Evolutionary conservation across 2,329 filamentous ascomycete genomes (phyloP).

Genomic region (Camillea tinctor): DNA sequence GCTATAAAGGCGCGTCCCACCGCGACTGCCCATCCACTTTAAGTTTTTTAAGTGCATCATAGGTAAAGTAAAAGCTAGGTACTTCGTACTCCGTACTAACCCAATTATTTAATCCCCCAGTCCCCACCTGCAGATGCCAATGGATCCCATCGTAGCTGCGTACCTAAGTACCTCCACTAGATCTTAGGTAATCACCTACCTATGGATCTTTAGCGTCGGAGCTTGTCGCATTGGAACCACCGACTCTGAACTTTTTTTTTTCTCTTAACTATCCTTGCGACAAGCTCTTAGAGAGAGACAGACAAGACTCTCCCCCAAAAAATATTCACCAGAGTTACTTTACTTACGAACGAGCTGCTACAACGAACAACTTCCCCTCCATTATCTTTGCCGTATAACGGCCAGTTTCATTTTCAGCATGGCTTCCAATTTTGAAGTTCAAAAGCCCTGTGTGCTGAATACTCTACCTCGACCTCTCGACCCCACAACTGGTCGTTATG

Average conservation of each 20-base stretch:
- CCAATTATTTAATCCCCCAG: background rate
- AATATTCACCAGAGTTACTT: background rate
- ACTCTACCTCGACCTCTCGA: conserved; percentile 59
- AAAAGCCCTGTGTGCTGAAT: conserved; percentile 63
- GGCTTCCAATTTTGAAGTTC: conserved; percentile 60
- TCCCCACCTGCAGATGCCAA: background rate
- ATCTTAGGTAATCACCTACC: background rate
- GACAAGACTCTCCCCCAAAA: too few relatives aligned
- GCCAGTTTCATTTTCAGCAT: conserved; percentile 34
- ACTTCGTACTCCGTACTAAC: too few relatives aligned
- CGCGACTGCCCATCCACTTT: conserved; percentile 10
- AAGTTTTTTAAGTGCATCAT: conserved; percentile 2
- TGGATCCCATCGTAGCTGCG: too few relatives aligned
- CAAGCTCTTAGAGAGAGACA: background rate
- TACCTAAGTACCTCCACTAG: background rate
- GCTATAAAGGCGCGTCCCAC: conserved; percentile 12
- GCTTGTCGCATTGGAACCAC: background rate
- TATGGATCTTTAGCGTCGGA: background rate
- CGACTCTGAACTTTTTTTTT: background rate
- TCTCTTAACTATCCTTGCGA: too few relatives aligned
- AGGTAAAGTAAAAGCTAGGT: conserved; percentile 5
- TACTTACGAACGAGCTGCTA: background rate
- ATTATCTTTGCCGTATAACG: background rate
- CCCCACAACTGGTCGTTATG: conserved; percentile 46
- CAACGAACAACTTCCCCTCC: too few relatives aligned